These are phyloP conservation scores for Russula sp. DNA, from an alignment of 768 basidiomycete genomes.

Conservation along the genomic window DNA sequence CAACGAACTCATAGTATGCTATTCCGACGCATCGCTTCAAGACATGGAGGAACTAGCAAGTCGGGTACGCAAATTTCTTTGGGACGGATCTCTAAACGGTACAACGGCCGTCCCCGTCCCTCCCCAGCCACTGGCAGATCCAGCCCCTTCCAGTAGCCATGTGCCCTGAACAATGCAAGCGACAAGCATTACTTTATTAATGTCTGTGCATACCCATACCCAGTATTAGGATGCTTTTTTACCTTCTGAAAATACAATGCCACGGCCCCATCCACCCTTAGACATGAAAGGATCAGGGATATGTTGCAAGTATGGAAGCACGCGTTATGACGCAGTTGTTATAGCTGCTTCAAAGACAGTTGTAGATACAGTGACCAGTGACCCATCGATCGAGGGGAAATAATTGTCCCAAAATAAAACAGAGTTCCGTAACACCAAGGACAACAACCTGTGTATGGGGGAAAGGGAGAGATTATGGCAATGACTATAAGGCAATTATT, in stretches of 20 bases:
- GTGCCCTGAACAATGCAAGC: neutral
- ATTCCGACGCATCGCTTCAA: slow-evolving; percentile 18
- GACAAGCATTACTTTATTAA: neutral
- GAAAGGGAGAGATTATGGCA: neutral
- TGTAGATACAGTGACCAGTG: neutral
- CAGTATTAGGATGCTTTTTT: neutral
- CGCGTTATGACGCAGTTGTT: neutral
- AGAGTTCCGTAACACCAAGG: neutral
- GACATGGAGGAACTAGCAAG: slow-evolving; percentile 23
- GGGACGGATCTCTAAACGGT: slow-evolving; percentile 23
- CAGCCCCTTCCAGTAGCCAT: neutral
- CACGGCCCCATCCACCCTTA: too few relatives aligned
- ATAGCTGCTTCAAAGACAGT: neutral
- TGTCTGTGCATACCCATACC: neutral
- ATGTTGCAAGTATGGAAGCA: neutral
- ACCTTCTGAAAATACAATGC: neutral
- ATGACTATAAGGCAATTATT: neutral
- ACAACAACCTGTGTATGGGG: neutral
- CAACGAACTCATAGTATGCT: slow-evolving; percentile 22
- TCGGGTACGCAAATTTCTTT: slow-evolving; percentile 15
- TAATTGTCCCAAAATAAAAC: neutral
- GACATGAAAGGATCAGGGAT: neutral
- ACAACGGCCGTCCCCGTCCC: slow-evolving; percentile 13
- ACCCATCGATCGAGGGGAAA: neutral
- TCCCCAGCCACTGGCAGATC: slow-evolving; percentile 4